Base-by-base conservation (phyloP, 805 yeast species). In the Candida easanensis region DNA sequence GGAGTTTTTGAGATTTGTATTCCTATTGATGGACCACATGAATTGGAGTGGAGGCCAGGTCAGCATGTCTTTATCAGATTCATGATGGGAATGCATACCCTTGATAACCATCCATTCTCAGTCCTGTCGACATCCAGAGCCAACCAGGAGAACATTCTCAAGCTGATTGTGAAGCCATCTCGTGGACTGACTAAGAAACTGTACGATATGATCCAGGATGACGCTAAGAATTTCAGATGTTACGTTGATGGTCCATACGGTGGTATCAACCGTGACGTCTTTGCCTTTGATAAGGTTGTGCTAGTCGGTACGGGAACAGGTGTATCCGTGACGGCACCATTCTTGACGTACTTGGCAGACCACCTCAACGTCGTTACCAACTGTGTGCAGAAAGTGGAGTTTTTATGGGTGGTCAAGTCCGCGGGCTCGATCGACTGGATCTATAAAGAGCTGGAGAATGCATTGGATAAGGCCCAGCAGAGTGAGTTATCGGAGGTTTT, bases 241-340 rank as follows among this genome's bases (percentile, higher is more conserved):
- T 69, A 48, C 44, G 54, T 75, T 16, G 83, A 78, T 52, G 84
- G 84, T 1, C 80, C 84, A 4, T 78, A 76, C 45, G 82, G 84
- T 15, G 82, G 82, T 2, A 51, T 71, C 37, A 51, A 64, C n/a
- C 65, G 84, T 53, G 74, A 74, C 46, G 57, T 63, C 5, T 49
- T 66, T 17, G 57, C 74, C 1, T 78, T 78, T 53, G 73, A 73
- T 34, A 66, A 70, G 36, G 57, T 73, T 8, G 54, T 64, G 8
- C 52, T 77, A 18, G 16, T 75, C 2, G 61, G 76, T 18, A 61
- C 77, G 1, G 84, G 84, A 4, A 68, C 75, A 35, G 83, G 84
- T 32, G 68, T 77, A 14, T 66, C 80, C 3, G 76, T 74, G 0
- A 65, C 75, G 1, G 44, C 74, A 17, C 77, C 82, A 11, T 76